Evolutionary conservation across 352 stramenopile genomes (phyloP), one percentile per base, ranked within the genome.

Genomic region (Phytophthora foliorum): DNA sequence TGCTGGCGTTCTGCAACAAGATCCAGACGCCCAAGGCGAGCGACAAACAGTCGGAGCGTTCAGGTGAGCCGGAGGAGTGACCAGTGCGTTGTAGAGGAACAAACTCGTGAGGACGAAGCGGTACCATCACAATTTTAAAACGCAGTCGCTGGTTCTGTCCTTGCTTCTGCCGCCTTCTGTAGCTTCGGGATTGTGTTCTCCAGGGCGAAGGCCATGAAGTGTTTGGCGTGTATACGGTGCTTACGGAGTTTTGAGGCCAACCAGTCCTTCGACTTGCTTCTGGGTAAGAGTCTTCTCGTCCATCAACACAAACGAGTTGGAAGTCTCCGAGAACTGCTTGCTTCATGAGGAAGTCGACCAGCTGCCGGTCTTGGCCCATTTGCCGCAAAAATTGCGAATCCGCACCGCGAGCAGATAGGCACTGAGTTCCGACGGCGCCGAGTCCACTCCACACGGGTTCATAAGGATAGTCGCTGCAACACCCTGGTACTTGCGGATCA

Each of bases 381-480:
- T 72, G 16, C 50, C 36, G 2, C 50, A 1, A 8, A 38, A 39
- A 10, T 57, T 42, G n/a, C 49, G 48, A 27, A 73, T 50, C 3
- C 29, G 25, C 11, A 25, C 17, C 16, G 81, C 75, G 16, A 97
- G 31, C 38, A 89, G 56, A 21, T 91, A 86, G 14, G 77, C 73
- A 7, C 82, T 77, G 9, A 97, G 53, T 68, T 96, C 88, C 38
- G 86, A 94, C 1, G 89, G 89, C 24, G 95, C 82, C 11, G 77
- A 89, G 65, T 98, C 93, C 59, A 94, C 81, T 6, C 93, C 92
- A 58, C 87, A 96, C 34, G 92, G 88, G 38, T 85, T 77, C 10
- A 98, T 77, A 14, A 98, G 82, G 21, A 81, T 81, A 4, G 89
- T 41, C 31, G 73, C 60, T 16, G 93, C 90, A 0, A 67, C 71